Base-by-base conservation (phyloP, 768 basidiomycete genomes). In the Mycena belliarum region DNA sequence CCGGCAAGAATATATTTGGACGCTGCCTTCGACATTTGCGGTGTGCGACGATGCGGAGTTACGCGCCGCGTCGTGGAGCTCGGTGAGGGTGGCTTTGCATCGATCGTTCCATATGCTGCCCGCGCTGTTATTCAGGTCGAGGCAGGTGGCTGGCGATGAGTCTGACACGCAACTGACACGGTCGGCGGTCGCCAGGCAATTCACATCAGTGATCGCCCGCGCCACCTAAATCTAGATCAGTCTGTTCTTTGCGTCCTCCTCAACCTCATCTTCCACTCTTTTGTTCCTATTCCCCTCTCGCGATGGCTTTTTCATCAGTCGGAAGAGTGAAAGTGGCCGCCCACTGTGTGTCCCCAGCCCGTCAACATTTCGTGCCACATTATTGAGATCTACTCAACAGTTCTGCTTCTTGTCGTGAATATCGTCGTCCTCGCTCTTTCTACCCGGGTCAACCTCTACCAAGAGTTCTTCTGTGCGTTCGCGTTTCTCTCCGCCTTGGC, bases 401-500 rank as follows among this genome's bases (percentile, higher is more conserved):
- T 72, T 49, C 66, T 68, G 43, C 70, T 84, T 56, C 73, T 81
- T 48, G 46, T 82, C 29, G 66, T 80, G 52, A 79, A 82, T 63
- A 68, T 82, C 55, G 62, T 82, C 47, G 81, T 82, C 15, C 72
- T 87, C 38, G 83, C 75, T 12, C 75, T 85, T 49, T 75, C 84
- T 0, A 72, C 78, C 18, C 75, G 75, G 44, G 81, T 87, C 43
- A 85, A 85, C 69, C 64, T 70, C 23, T 85, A 81, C 66, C 81
- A 84, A 65, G 81, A 82, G 24, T 87, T 79, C 68, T 86, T 81
- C 72, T 86, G 84, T 85, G 56, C 63, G 81, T 73, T 10, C n/a
- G 11, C 42, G 16, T 5, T 23, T 33, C 25, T 3, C n/a, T 6
- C 33, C 26, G 41, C 18, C 26, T 41, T 20, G 15, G 18, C 35